Evolutionary conservation across 2,329 filamentous ascomycete genomes (phyloP).

Genomic region (Xylaria sp.): DNA sequence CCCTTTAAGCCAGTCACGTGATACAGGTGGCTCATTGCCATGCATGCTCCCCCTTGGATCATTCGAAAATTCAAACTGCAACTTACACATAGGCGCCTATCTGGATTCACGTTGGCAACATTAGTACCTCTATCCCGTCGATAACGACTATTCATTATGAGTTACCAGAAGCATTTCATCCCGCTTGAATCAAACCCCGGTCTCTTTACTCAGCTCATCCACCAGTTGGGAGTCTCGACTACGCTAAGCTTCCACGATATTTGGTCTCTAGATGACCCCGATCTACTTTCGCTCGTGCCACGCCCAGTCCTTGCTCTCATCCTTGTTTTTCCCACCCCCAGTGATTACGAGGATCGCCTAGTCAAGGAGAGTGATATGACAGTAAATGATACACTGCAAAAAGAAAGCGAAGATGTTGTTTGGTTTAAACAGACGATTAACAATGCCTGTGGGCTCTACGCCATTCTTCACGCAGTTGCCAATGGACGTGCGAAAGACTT

Average conservation of each 20-base stretch:
- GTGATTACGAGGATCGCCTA: constrained; percentile 53
- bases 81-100: neutral
- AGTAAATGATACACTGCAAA: constrained; percentile 44
- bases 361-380: constrained; percentile 34
- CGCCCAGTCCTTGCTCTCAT: constrained; percentile 81
- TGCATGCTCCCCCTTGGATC: too few species aligned
- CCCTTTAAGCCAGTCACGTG: neutral
- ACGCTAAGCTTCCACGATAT: constrained; percentile 82
- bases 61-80: too few species aligned
- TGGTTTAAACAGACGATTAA: constrained; percentile 90
- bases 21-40: too few species aligned
- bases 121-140: neutral
- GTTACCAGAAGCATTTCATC: constrained; percentile 52
- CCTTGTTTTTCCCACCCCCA: constrained; percentile 76
- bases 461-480: constrained; percentile 75
- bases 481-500: constrained; percentile 70
- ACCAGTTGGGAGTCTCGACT: constrained; percentile 75
- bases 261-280: constrained; percentile 80
- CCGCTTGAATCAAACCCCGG: constrained; percentile 67
- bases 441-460: constrained; percentile 84
- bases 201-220: constrained; percentile 78
- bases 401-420: constrained; percentile 71
- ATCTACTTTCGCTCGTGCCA: constrained; percentile 79
- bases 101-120: neutral
- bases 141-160: constrained; percentile 3